Base-by-base conservation (phyloP, 2,329 filamentous ascomycete species). In the Parastagonospora nodorum region DNA sequence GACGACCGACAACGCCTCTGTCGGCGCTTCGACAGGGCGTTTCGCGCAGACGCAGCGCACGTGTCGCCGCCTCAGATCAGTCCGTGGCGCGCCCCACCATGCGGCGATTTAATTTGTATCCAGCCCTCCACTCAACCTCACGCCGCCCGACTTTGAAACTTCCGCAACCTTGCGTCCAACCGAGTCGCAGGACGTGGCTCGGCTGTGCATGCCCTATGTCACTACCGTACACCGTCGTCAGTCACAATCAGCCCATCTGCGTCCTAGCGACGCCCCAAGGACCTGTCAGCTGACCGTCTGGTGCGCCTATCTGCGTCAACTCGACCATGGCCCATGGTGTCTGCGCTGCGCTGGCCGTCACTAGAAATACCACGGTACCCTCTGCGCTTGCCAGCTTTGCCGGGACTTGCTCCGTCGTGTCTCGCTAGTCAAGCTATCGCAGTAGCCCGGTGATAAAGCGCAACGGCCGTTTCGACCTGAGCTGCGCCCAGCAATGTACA, bases 401-500 rank as follows among this genome's bases (percentile, higher is more conserved):
- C 58, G 63, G 58, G 57, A 56, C 51, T 12, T n/a, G 46, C 59
- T 66, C 61, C 63, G 66, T 60, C 57, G 65, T 61, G 57, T 63
- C 60, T 67, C 46, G 64, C 61, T 45, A 60, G 61, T 57, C 62
- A 53, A 62, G 57, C 64, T 63, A 64, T 66, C 60, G 53, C 51
- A 58, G 55, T 37, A 35, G n/a, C 27, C 16, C 39, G 11, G 41
- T 15, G 19, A 8, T 58, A 69, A 53, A 66, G 67, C 62, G 64
- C 43, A 71, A 70, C 68, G 66, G 68, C 57, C 64, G 64, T 71
- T 63, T 68, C 57, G 56, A 64, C 45, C 51, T 59, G 44, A 62
- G 55, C 29, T 53, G 52, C 51, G 50, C 42, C 60, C 64, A 58
- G 67, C 68, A 63, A 67, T 67, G 66, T 66, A 56, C 63, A 66